Conservation (phyloP, 2,329 filamentous ascomycete species). For the Decorospora gaudefroyi region DNA sequence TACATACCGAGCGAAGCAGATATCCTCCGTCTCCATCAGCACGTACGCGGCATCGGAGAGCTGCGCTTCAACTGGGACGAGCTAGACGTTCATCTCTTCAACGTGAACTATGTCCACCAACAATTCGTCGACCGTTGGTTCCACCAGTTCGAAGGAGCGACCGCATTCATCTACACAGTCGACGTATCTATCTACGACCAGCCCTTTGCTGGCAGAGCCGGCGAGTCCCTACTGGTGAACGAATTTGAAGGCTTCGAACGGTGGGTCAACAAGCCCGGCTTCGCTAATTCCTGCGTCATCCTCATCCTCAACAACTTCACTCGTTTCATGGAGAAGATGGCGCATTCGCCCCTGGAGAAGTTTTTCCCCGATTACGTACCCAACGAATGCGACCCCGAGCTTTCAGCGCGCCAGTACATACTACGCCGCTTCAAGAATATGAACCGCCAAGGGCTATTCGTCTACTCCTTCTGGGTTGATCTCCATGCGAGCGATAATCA, state of each 20-base stretch:
- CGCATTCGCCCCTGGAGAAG: slow-evolving; percentile 33
- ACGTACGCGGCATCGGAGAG: slow-evolving; percentile 40
- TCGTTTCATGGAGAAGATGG: slow-evolving; percentile 41
- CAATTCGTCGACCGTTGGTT: slow-evolving; percentile 45
- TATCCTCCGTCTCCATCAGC: slow-evolving; percentile 41
- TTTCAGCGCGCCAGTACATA: slow-evolving; percentile 40
- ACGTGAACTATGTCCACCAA: slow-evolving; percentile 39
- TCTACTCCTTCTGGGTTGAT: slow-evolving; percentile 48
- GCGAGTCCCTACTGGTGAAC: slow-evolving; percentile 36
- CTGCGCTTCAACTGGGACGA: slow-evolving; percentile 46
- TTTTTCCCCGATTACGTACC: slow-evolving; percentile 40
- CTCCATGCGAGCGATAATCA: slow-evolving; percentile 44
- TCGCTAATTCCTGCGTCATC: slow-evolving; percentile 36
- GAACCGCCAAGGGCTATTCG: slow-evolving; percentile 35
- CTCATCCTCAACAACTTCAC: slow-evolving; percentile 45
- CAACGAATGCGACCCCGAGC: slow-evolving; percentile 27
- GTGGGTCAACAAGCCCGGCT: slow-evolving; percentile 38
- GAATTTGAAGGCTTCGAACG: slow-evolving; percentile 41
- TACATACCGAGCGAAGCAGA: slow-evolving; percentile 44
- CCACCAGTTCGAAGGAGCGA: slow-evolving; percentile 43
- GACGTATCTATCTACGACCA: slow-evolving; percentile 44
- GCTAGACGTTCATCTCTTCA: slow-evolving; percentile 44
- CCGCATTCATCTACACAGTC: slow-evolving; percentile 41
- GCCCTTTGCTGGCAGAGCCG: slow-evolving; percentile 32
- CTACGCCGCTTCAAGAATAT: slow-evolving; percentile 39